phyloP scores from a whole-genome alignment of 2,329 filamentous ascomycete genomes.

The Penicillium sp. region DNA sequence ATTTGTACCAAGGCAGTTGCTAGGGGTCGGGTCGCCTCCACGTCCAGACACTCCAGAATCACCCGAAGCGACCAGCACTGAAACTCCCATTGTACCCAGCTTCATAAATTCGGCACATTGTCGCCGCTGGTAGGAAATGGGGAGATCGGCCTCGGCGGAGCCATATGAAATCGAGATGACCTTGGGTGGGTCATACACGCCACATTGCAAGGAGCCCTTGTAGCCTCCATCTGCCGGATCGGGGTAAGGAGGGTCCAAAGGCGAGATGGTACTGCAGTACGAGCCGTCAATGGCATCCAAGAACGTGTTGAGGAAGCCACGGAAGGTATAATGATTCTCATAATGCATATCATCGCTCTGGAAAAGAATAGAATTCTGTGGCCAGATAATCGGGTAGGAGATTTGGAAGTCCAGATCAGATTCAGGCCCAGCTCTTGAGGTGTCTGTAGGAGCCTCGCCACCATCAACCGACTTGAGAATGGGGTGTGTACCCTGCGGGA shows the following conservation, averaged over 20 bases:
- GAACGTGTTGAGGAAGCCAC: constrained; percentile 47
- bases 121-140: constrained; percentile 34
- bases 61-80: constrained; percentile 46
- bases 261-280: constrained; percentile 46
- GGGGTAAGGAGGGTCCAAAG: constrained; percentile 44
- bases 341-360: constrained; percentile 45
- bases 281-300: constrained; percentile 49
- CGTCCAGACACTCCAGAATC: constrained; percentile 44
- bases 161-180: constrained; percentile 39
- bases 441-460: constrained; percentile 31
- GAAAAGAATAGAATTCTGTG: constrained; percentile 48
- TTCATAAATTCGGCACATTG: constrained; percentile 48
- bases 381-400: constrained; percentile 48
- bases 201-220: constrained; percentile 43
- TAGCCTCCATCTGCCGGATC: constrained; percentile 39
- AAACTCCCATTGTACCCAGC: constrained; percentile 49
- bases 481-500: constrained; percentile 42
- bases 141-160: constrained; percentile 31
- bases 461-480: constrained; percentile 41
- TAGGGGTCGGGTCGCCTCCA: constrained; percentile 25
- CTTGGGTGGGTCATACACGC: constrained; percentile 39
- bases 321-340: constrained; percentile 36
- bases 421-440: constrained; percentile 34
- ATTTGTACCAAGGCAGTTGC: constrained; percentile 33
- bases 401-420: constrained; percentile 47